Percentiles rank a stretch among this genome's conserved stretches.
Conservation (phyloP, 768 basidiomycete species). For the Trametes cinnabarina region DNA sequence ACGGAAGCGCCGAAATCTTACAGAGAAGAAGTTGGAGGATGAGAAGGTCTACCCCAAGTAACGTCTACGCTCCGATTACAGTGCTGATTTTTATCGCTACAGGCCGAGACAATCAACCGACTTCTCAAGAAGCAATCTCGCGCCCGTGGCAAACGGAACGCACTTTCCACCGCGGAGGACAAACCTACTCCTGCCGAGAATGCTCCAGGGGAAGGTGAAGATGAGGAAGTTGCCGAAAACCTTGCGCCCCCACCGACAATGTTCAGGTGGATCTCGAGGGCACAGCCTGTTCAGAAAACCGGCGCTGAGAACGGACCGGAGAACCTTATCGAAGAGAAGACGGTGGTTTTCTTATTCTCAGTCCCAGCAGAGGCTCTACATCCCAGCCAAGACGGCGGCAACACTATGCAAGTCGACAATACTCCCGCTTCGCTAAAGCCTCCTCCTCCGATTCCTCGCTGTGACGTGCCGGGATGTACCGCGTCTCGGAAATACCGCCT, state of each 20-base stretch:
- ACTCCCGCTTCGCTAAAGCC: not conserved
- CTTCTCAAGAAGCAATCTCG: constrained; percentile 83
- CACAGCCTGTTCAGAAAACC: constrained; percentile 28
- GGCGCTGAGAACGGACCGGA: not conserved
- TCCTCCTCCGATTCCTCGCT: constrained; percentile 30
- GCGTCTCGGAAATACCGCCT: constrained; percentile 60
- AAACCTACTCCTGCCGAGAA: constrained; percentile 33
- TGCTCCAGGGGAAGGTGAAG: constrained; percentile 42
- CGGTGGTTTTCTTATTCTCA: constrained; percentile 52
- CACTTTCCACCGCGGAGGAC: constrained; percentile 46
- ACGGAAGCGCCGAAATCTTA: constrained; percentile 74
- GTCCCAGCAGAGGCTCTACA: constrained; percentile 43
- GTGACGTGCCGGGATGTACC: constrained; percentile 59
- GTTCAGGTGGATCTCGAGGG: constrained; percentile 73
- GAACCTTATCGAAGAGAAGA: constrained; percentile 4
- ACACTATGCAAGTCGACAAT: constrained; percentile 21
- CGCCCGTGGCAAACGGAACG: constrained; percentile 58
- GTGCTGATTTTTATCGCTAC: not conserved
- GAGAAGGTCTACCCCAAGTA: constrained; percentile 56
- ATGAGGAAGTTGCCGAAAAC: constrained; percentile 38
- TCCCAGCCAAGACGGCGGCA: not conserved
- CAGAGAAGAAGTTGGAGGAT: constrained; percentile 81
- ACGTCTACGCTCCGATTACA: not conserved
- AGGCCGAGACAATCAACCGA: constrained; percentile 89
- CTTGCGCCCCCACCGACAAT: constrained; percentile 44